Percentiles rank a stretch among this genome's conserved stretches.
Conservation (phyloP, 1,284 basidiomycete species). For the Moesziomyces antarcticus region DNA sequence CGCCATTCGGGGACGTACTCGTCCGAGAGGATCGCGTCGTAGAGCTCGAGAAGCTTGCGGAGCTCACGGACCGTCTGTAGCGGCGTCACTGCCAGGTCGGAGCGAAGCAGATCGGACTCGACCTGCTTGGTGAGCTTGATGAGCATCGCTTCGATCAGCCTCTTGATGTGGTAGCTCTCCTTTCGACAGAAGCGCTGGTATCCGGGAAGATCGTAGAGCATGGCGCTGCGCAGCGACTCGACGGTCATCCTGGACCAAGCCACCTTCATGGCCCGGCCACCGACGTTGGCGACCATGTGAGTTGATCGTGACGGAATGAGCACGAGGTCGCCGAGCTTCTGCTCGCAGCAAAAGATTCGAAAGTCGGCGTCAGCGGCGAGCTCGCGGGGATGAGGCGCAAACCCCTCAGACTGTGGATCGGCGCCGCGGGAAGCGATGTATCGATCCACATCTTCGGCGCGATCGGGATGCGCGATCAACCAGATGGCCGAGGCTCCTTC, state of each 20-base stretch:
- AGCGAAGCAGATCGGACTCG: not conserved
- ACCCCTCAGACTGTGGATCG: slow-evolving; percentile 11
- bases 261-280: slow-evolving; percentile 27
- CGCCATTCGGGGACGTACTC: slow-evolving; percentile 38
- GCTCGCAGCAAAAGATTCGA: slow-evolving; percentile 18
- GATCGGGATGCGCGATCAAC: slow-evolving; percentile 20
- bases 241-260: slow-evolving; percentile 37
- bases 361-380: slow-evolving; percentile 20
- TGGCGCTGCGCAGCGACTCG: slow-evolving; percentile 21
- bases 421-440: slow-evolving; percentile 22
- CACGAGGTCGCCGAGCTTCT: slow-evolving; percentile 38
- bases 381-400: slow-evolving; percentile 22
- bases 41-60: slow-evolving; percentile 26
- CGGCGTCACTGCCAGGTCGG: not conserved
- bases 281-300: slow-evolving; percentile 26
- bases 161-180: slow-evolving; percentile 21
- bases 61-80: slow-evolving; percentile 9
- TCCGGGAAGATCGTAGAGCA: slow-evolving; percentile 25
- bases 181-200: slow-evolving; percentile 40
- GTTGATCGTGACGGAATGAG: slow-evolving; percentile 32
- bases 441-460: slow-evolving; percentile 17
- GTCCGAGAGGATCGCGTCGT: slow-evolving; percentile 38
- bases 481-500: slow-evolving; percentile 22
- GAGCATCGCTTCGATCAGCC: slow-evolving; percentile 29
- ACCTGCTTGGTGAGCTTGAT: slow-evolving; percentile 12